phyloP scores from a whole-genome alignment of 768 basidiomycete genomes.

The Cyclocybe aegerita region DNA sequence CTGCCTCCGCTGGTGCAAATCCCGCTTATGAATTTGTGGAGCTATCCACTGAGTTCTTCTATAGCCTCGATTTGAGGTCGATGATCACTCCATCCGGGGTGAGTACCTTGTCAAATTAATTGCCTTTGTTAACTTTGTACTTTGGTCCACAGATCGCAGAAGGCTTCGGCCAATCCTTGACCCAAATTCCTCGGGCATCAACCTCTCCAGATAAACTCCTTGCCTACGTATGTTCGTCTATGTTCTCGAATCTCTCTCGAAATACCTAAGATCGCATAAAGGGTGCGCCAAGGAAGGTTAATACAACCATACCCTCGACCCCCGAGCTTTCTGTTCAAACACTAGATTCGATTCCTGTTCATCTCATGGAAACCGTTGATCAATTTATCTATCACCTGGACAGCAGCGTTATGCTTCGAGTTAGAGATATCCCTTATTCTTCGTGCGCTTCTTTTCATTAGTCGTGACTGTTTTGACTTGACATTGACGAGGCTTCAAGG shows the following conservation, averaged over 20 bases:
- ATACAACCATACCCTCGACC: conserved; percentile 46
- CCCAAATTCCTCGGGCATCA: too few relatives aligned
- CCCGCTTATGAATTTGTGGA: conserved; percentile 57
- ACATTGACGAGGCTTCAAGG: conserved; percentile 11
- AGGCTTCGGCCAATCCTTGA: background rate
- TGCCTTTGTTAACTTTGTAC: background rate
- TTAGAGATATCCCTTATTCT: conserved; percentile 63
- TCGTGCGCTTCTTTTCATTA: conserved; percentile 27
- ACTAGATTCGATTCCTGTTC: conserved; percentile 42
- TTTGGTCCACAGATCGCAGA: background rate
- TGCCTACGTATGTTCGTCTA: conserved; percentile 21
- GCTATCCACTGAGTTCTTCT: conserved; percentile 56
- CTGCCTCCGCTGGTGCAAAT: conserved; percentile 56
- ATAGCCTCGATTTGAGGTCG: conserved; percentile 45
- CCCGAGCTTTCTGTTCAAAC: conserved; percentile 32
- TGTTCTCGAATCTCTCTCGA: background rate
- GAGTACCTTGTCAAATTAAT: background rate
- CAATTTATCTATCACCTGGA: conserved; percentile 56
- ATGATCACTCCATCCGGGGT: conserved; percentile 8
- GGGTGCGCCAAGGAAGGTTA: conserved; percentile 47
- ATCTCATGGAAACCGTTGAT: conserved; percentile 44
- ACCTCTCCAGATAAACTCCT: too few relatives aligned
- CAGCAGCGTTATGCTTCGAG: conserved; percentile 64
- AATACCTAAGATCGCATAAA: conserved; percentile 19
- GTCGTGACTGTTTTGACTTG: background rate